Evolutionary conservation across 495 filamentous ascomycete genomes (phyloP).

Genomic region (Chaetomium tenue): DNA sequence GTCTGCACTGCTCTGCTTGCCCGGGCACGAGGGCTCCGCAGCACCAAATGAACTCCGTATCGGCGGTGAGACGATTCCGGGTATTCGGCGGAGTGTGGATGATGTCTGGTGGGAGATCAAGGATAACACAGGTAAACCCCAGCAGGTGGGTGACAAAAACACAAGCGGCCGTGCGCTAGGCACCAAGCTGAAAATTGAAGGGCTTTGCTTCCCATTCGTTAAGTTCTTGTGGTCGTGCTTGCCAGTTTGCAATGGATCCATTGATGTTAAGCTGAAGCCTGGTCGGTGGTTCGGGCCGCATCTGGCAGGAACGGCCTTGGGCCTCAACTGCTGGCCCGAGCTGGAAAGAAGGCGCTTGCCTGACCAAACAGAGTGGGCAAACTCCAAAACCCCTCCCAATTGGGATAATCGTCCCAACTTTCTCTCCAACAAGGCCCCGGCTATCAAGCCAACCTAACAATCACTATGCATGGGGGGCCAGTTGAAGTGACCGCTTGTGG

Average conservation of each 20-base stretch:
- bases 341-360: slow-evolving; percentile 4
- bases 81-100: not conserved
- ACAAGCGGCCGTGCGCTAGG: not conserved
- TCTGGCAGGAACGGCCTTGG: not conserved
- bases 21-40: slow-evolving; percentile 47
- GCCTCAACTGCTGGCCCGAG: not conserved
- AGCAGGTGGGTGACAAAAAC: not conserved
- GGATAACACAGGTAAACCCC: not conserved
- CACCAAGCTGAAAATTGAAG: not conserved
- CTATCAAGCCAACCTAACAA: not conserved
- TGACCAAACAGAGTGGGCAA: not conserved
- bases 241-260: no score
- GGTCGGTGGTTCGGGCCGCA: no score
- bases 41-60: slow-evolving; percentile 21
- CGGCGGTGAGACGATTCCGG: not conserved
- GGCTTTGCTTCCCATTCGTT: not conserved
- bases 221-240: no score
- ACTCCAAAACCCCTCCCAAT: not conserved
- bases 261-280: no score
- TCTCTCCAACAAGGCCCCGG: not conserved
- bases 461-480: not conserved
- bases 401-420: not conserved
- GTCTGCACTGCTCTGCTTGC: slow-evolving; percentile 54
- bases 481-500: not conserved
- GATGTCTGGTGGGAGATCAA: not conserved